A percentile compares a stretch with the other conserved stretches of the same genome.
Evolutionary conservation across 2,329 filamentous ascomycete species (phyloP).

Genomic region (Epichloe hybrida): DNA sequence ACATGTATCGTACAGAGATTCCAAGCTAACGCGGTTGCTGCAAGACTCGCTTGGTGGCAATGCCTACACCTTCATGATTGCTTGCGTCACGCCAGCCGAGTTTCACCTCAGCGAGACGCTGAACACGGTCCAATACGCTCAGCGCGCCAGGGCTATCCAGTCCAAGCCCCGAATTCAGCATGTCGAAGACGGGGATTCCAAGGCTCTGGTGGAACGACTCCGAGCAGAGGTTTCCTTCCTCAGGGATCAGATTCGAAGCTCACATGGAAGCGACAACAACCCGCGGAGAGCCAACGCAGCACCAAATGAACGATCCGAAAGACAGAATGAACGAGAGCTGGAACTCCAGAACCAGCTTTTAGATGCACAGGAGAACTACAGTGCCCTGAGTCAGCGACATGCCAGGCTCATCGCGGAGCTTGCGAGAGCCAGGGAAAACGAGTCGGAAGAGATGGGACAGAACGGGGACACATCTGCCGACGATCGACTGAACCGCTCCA

Average conservation of each 20-base stretch:
- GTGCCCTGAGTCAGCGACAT: constrained; percentile 76
- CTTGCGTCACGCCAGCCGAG: constrained; percentile 90
- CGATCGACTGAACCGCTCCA: constrained; percentile 84
- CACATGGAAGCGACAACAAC: constrained; percentile 47
- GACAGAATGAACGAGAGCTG: constrained; percentile 69
- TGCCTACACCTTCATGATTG: constrained; percentile 98
- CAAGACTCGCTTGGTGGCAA: constrained; percentile 96
- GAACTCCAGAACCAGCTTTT: constrained; percentile 90
- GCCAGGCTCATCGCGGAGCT: constrained; percentile 92
- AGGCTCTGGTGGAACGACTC: constrained; percentile 81
- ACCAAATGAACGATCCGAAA: constrained; percentile 59
- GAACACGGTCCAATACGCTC: constrained; percentile 95
- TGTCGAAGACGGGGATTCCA: constrained; percentile 83
- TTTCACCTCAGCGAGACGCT: constrained; percentile 96
- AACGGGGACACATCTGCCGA: constrained; percentile 52
- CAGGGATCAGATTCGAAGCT: constrained; percentile 80
- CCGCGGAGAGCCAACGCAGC: constrained; percentile 38
- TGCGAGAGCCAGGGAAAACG: constrained; percentile 66
- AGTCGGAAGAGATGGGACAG: constrained; percentile 42
- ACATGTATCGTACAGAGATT: constrained; percentile 95
- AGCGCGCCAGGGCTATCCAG: constrained; percentile 89
- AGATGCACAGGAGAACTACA: constrained; percentile 91
- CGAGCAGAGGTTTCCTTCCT: constrained; percentile 90
- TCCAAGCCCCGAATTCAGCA: constrained; percentile 96
- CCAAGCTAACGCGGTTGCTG: constrained; percentile 84